These are phyloP conservation scores for Trichocomaceae sp. DNA, from an alignment of 2,329 filamentous ascomycete species.

Conservation along the genomic window DNA sequence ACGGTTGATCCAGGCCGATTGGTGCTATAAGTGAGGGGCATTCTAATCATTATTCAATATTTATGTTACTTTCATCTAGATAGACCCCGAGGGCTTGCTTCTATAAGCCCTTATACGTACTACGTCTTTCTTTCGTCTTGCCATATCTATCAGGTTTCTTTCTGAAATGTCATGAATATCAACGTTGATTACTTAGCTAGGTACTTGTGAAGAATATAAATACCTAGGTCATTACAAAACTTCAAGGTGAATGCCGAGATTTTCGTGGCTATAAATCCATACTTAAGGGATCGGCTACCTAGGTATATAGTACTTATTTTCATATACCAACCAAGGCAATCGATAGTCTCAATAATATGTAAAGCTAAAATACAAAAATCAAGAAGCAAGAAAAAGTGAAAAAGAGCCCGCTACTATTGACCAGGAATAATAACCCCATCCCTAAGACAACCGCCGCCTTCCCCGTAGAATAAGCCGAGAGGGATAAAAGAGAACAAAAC, in stretches of 20 bases:
- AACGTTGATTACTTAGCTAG: background rate
- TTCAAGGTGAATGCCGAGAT: too few species aligned
- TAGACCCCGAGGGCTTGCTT: background rate
- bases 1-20: slow-evolving; percentile 73
- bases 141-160: background rate
- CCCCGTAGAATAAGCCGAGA: background rate
- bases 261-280: too few species aligned
- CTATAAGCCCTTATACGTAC: background rate
- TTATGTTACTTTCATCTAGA: background rate
- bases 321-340: background rate
- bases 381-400: background rate
- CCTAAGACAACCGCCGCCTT: background rate
- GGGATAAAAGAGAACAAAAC: background rate
- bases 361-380: background rate
- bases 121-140: background rate
- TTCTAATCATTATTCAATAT: background rate
- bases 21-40: slow-evolving; percentile 42
- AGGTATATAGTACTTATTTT: too few species aligned
- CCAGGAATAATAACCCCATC: background rate
- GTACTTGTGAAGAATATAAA: too few species aligned
- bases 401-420: background rate
- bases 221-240: too few species aligned
- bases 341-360: background rate
- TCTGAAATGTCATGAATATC: background rate
- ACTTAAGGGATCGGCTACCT: too few species aligned